Conservation (phyloP, 148 eudicot genomes). For the Suaeda aralocaspica region DNA sequence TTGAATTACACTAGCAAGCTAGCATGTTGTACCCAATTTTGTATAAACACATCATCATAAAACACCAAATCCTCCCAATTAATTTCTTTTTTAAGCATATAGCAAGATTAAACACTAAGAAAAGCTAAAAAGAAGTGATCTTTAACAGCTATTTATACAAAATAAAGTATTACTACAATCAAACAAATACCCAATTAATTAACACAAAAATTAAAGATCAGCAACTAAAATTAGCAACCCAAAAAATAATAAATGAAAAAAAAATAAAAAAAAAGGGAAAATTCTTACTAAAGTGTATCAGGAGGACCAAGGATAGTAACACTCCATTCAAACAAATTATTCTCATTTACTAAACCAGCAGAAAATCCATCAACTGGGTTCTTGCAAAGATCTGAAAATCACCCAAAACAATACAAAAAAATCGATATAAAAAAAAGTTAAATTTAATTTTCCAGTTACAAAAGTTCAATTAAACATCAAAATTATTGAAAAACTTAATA, state of each 20-base stretch:
- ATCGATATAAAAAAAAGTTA: neutral
- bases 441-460: neutral
- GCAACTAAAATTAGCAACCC: neutral
- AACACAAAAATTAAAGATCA: neutral
- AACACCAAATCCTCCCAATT: too few species aligned
- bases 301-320: conserved; percentile 86
- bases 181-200: neutral
- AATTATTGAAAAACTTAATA: neutral
- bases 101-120: too few species aligned
- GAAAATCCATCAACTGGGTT: conserved; percentile 93
- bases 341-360: conserved; percentile 78
- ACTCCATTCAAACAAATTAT: conserved; percentile 75
- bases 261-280: neutral
- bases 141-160: too few species aligned
- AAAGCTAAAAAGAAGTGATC: too few species aligned
- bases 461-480: neutral
- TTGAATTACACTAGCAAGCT: too few species aligned
- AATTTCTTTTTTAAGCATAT: too few species aligned
- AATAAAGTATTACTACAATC: too few species aligned
- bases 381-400: conserved; percentile 60
- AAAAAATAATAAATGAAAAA: conserved; percentile 3
- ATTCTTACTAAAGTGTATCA: conserved; percentile 74
- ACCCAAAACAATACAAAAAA: neutral
- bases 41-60: too few species aligned
- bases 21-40: too few species aligned